Percentiles rank a stretch among this genome's conserved stretches.
phyloP scores from a whole-genome alignment of 2,329 filamentous ascomycete species.

The Alternaria novae-zelandiae region DNA sequence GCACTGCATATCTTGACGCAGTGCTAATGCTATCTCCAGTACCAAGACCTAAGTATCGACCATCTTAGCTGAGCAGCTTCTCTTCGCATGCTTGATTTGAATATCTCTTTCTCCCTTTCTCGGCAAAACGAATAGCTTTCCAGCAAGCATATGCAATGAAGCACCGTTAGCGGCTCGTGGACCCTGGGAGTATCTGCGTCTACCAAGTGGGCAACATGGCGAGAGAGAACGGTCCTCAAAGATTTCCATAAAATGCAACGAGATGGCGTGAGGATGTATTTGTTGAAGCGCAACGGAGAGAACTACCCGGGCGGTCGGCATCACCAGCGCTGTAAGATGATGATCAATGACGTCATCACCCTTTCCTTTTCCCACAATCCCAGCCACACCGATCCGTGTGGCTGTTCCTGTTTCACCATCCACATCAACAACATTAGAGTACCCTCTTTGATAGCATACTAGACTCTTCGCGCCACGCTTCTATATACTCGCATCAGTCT shows the following conservation, averaged over 20 bases:
- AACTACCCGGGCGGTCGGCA: background rate
- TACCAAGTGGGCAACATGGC: background rate
- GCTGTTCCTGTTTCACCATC: too few species aligned
- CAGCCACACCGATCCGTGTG: background rate
- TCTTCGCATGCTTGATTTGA: background rate
- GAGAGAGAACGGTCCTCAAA: background rate
- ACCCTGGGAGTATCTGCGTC: background rate
- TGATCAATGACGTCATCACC: background rate
- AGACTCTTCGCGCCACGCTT: too few species aligned
- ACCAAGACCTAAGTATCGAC: background rate
- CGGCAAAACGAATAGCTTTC: background rate
- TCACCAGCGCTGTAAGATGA: too few species aligned
- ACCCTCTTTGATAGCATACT: too few species aligned
- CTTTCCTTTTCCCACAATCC: background rate
- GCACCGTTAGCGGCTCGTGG: background rate
- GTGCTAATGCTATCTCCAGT: background rate
- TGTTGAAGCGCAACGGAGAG: background rate
- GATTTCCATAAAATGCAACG: background rate
- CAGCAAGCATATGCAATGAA: background rate
- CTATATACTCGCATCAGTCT: background rate
- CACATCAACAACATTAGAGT: too few species aligned
- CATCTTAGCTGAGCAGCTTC: background rate
- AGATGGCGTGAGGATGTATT: background rate
- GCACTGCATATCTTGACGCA: background rate
- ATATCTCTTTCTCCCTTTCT: background rate